Percentiles rank a stretch among this genome's conserved stretches.
Conservation (phyloP, 2,329 filamentous ascomycete species). For the Metarhizium brunneum region DNA sequence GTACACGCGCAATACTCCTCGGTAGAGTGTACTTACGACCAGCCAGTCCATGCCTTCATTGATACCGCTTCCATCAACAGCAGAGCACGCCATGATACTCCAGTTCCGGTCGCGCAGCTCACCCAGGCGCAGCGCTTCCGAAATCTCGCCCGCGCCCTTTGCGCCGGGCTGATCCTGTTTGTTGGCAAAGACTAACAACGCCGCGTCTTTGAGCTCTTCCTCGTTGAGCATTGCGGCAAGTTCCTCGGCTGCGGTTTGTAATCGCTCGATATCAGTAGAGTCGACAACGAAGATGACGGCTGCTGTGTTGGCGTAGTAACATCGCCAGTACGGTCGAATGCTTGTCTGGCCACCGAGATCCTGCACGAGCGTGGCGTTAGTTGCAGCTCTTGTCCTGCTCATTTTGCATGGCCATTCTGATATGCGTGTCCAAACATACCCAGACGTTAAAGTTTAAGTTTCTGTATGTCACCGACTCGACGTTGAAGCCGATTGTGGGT, state of each 20-base stretch:
- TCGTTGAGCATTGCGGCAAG: conserved; percentile 92
- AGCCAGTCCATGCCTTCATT: conserved; percentile 99
- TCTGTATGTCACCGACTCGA: conserved; percentile 96
- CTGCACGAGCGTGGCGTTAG: conserved; percentile 26
- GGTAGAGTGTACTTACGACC: conserved; percentile 50
- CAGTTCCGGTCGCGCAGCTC: conserved; percentile 95
- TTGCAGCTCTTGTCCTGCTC: not conserved
- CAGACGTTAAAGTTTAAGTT: conserved; percentile 99
- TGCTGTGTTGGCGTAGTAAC: conserved; percentile 98
- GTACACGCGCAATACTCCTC: not conserved
- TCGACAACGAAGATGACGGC: conserved; percentile 99
- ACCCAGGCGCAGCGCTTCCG: conserved; percentile 80
- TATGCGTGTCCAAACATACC: conserved; percentile 44
- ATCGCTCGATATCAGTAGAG: conserved; percentile 90
- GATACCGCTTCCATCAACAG: conserved; percentile 89
- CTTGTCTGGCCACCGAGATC: conserved; percentile 97
- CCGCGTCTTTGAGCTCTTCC: conserved; percentile 88
- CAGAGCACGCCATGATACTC: conserved; percentile 97
- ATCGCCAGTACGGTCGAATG: conserved; percentile 97
- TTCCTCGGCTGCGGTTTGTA: conserved; percentile 89
- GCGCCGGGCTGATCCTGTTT: conserved; percentile 98
- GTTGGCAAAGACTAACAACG: conserved; percentile 92
- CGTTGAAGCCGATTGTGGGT: conserved; percentile 98
- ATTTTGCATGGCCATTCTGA: not conserved
- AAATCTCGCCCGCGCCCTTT: conserved; percentile 93